Evolutionary conservation across 2,329 filamentous ascomycete species (phyloP).

Genomic region (Aureobasidium zeae): DNA sequence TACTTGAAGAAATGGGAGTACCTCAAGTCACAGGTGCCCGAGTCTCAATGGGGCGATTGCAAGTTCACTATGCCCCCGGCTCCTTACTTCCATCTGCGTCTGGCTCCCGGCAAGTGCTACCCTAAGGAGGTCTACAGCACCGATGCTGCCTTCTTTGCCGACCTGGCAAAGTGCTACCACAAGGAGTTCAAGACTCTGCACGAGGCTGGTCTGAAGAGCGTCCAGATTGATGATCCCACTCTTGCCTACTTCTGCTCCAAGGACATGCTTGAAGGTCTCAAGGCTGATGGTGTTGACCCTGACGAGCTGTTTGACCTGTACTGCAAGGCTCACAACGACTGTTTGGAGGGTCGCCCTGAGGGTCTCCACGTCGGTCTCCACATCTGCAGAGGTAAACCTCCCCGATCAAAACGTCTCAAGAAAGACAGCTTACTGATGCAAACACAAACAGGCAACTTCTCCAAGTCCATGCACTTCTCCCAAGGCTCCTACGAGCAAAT

Average conservation of each 20-base stretch:
- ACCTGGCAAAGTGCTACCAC: constrained; percentile 28
- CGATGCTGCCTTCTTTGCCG: constrained; percentile 30
- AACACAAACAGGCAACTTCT: constrained; percentile 28
- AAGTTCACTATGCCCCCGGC: constrained; percentile 34
- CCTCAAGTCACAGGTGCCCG: constrained; percentile 25
- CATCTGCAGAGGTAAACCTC: constrained; percentile 29
- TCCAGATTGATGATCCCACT: constrained; percentile 33
- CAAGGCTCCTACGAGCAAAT: constrained; percentile 32
- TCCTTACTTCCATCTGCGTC: constrained; percentile 30
- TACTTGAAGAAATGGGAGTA: constrained; percentile 32
- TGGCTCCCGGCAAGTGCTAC: constrained; percentile 31
- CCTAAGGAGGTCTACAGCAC: constrained; percentile 26
- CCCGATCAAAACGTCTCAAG: no score
- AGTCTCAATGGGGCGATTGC: constrained; percentile 28
- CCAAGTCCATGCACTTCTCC: constrained; percentile 32
- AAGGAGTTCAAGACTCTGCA: constrained; percentile 31
- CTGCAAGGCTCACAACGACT: constrained; percentile 31
- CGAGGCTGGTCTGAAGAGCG: constrained; percentile 27
- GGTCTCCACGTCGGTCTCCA: constrained; percentile 32
- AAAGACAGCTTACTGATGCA: no score
- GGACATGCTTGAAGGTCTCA: constrained; percentile 29
- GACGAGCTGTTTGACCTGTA: constrained; percentile 31
- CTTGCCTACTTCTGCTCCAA: constrained; percentile 32
- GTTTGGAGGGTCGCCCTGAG: constrained; percentile 27
- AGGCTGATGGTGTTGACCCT: constrained; percentile 29